phyloP scores from a whole-genome alignment of 2,329 filamentous ascomycete species.

The Pseudocercospora musae region DNA sequence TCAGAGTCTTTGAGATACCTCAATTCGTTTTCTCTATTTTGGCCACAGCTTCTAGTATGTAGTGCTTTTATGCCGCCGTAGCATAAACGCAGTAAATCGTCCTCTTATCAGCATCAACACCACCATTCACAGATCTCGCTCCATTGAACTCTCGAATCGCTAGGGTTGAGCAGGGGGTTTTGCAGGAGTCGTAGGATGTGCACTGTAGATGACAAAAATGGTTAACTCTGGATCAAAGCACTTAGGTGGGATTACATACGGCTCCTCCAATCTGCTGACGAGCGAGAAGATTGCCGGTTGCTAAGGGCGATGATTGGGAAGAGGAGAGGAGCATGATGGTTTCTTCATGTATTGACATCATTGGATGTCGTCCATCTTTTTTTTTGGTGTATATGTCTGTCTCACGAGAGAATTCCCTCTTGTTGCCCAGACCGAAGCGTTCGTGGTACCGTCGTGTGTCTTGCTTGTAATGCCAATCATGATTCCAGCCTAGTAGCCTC shows the following conservation, averaged over 20 bases:
- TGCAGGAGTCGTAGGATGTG: conserved; percentile 17
- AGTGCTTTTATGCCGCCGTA: background rate
- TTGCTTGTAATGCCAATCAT: background rate
- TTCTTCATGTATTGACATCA: no score
- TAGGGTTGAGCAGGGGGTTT: conserved; percentile 6
- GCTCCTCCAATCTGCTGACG: conserved; percentile 4
- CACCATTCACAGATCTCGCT: conserved; percentile 16
- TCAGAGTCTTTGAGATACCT: background rate
- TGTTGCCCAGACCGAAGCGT: background rate
- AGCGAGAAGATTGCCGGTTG: conserved; percentile 1
- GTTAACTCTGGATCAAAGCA: no score
- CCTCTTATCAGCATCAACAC: conserved; percentile 15
- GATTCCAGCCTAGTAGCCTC: background rate
- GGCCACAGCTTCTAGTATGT: background rate
- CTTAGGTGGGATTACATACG: no score
- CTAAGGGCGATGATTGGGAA: conserved; percentile 8
- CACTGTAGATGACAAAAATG: conserved; percentile 10
- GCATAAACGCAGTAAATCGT: conserved; percentile 18
- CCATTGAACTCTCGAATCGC: conserved; percentile 8
- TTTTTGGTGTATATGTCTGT: no score
- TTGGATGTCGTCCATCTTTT: background rate
- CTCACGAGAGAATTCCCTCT: background rate
- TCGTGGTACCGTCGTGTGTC: background rate
- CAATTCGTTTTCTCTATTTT: background rate
- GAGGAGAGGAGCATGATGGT: conserved; percentile 6